These are phyloP conservation scores for Leucoagaricus sp. DNA, from an alignment of 1,284 basidiomycete genomes.

Conservation along the genomic window DNA sequence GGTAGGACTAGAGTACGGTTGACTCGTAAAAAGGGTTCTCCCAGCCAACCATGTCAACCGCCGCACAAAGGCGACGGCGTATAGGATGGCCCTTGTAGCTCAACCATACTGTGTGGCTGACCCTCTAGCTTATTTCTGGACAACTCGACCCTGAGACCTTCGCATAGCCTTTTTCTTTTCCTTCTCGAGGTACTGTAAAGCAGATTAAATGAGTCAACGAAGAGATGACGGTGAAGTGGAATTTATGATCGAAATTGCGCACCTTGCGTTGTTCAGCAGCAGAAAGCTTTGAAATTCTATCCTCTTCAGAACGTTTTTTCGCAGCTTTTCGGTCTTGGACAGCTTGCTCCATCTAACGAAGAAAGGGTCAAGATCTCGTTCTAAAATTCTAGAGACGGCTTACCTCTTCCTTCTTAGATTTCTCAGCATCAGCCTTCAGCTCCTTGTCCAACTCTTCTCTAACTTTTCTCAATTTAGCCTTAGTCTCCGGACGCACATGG, in stretches of 20 bases:
- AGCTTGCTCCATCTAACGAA: constrained; percentile 36
- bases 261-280: constrained; percentile 86
- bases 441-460: constrained; percentile 71
- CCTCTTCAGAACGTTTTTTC: constrained; percentile 75
- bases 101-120: background rate
- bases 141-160: constrained; percentile 67
- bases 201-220: constrained; percentile 2
- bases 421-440: constrained; percentile 67
- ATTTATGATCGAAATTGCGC: too few relatives aligned
- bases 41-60: too few relatives aligned
- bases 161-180: constrained; percentile 71
- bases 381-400: background rate
- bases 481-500: constrained; percentile 78
- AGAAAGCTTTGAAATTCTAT: constrained; percentile 69
- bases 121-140: constrained; percentile 38
- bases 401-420: constrained; percentile 73
- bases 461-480: constrained; percentile 68
- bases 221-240: background rate
- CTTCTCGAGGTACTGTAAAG: constrained; percentile 62
- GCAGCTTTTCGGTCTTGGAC: constrained; percentile 70
- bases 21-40: too few relatives aligned
- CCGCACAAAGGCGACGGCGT: too few relatives aligned
- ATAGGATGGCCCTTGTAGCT: too few relatives aligned
- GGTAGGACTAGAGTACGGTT: background rate
- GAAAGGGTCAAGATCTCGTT: background rate